Conservation (phyloP, 2,329 filamentous ascomycete species). For the Setomelanomma holmii region DNA sequence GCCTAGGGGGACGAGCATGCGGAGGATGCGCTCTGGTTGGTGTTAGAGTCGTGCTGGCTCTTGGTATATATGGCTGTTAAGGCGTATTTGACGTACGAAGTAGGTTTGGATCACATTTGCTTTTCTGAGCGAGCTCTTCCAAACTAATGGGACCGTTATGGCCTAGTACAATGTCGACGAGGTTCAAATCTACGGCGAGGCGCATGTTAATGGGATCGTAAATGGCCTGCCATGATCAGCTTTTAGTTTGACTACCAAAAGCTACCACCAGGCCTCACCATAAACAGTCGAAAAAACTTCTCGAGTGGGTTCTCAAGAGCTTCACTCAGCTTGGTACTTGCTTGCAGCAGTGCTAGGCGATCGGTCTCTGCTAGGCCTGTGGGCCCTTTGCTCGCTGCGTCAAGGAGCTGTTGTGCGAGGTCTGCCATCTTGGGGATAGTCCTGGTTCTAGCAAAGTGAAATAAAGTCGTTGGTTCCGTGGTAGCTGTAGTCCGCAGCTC, state of each 20-base stretch:
- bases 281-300: conserved; percentile 10
- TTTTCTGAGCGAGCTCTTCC: conserved; percentile 14
- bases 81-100: conserved; percentile 11
- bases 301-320: conserved; percentile 14
- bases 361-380: conserved; percentile 13
- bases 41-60: background rate
- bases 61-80: background rate
- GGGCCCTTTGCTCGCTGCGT: conserved; percentile 4
- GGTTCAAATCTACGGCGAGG: conserved; percentile 21
- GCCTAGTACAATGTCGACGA: conserved; percentile 18
- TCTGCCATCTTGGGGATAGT: conserved; percentile 1
- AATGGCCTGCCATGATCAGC: background rate
- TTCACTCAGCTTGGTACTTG: conserved; percentile 7
- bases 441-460: too few species aligned
- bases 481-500: too few species aligned
- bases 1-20: conserved; percentile 7
- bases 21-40: conserved; percentile 8
- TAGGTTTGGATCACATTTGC: conserved; percentile 11
- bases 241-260: background rate
- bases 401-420: conserved; percentile 6
- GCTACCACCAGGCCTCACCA: too few species aligned
- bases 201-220: conserved; percentile 15
- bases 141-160: conserved; percentile 11
- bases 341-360: conserved; percentile 11
- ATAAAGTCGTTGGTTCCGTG: too few species aligned